Base-by-base conservation (phyloP, 2,329 filamentous ascomycete species). In the Grosmannia penicillata region DNA sequence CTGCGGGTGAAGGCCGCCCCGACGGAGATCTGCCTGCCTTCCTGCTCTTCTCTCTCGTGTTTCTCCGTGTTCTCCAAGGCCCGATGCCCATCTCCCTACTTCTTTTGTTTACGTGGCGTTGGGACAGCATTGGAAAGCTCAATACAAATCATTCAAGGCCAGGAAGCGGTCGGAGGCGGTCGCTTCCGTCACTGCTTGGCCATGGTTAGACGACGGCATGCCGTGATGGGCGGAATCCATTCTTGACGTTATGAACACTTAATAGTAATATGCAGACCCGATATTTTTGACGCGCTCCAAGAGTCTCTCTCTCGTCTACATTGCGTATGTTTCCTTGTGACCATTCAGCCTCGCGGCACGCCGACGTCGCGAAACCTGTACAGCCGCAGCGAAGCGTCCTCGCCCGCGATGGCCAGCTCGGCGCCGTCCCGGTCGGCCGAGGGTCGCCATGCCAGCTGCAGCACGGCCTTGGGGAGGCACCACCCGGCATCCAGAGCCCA, bases 381-480 rank as follows among this genome's bases (percentile, higher is more conserved):
- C 42, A 79, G 56, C 47, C 75, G 62, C 35, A 78, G 53, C 30
- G 74, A 75, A 45, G 65, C 64, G 52, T 79, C 75, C 48, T 78
- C 74, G 36, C 75, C 68, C 18, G 71, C 71, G 41, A 74, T 55
- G 5, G 68, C 70, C 21, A 75, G 51, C 45, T 68, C 60, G 30
- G 49, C 53, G 15, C 53, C 32, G 36, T 40, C 25, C 39, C 42
- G 39, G 13, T 13, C n/a, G 6, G 37, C 44, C 13, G 48, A 45
- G 6, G 79, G 80, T 44, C 75, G 68, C 82, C 82, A 87, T 8
- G 76, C 66, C 26, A 87, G 59, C 52, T 81, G 76, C 19, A 74
- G 67, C 18, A 84, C 68, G 2, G 77, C 59, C 51, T 71, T 81
- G 19, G 78, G 75, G 2, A 81, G 68, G 31, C 65, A 71, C 53